Percentiles rank a stretch among this genome's conserved stretches.
phyloP scores from a whole-genome alignment of 345 rosid species.

The Carallia brachiata region DNA sequence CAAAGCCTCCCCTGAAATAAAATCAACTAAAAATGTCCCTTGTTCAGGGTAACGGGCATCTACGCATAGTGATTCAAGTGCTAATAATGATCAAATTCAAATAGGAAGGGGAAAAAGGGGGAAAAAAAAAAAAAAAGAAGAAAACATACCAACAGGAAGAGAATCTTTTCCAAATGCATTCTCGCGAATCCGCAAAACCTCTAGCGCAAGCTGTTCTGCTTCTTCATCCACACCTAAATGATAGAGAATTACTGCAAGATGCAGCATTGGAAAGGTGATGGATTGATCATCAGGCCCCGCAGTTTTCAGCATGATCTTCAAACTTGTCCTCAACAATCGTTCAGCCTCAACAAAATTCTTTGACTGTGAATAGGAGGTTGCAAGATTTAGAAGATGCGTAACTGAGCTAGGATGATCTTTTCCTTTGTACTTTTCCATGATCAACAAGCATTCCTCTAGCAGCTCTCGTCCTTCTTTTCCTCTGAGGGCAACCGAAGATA shows the following conservation, averaged over 20 bases:
- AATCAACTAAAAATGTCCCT: neutral
- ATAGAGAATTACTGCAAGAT: constrained; percentile 74
- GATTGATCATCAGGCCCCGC: constrained; percentile 66
- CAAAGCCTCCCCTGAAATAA: constrained; percentile 67
- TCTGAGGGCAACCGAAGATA: constrained; percentile 33
- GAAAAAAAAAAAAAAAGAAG: neutral
- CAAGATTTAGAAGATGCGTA: constrained; percentile 72
- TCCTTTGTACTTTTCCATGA: constrained; percentile 63
- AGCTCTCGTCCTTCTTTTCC: constrained; percentile 78
- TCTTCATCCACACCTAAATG: constrained; percentile 62
- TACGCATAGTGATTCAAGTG: no score
- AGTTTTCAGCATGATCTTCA: constrained; percentile 49
- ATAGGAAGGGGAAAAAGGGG: no score
- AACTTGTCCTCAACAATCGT: constrained; percentile 63
- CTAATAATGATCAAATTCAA: no score
- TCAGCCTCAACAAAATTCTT: constrained; percentile 75
- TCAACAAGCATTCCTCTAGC: constrained; percentile 76
- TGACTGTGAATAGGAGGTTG: constrained; percentile 65
- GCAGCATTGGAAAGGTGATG: constrained; percentile 70
- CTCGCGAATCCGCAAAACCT: constrained; percentile 64
- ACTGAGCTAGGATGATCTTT: constrained; percentile 66
- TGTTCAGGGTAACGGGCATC: no score
- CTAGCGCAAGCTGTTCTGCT: constrained; percentile 61
- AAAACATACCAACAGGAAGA: constrained; percentile 68
- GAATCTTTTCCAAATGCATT: constrained; percentile 74